A percentile compares a stretch with the other conserved stretches of the same genome.
These are phyloP conservation scores for Saturnispora halmiae DNA, from an alignment of 805 yeast genomes.

Conservation along the genomic window DNA sequence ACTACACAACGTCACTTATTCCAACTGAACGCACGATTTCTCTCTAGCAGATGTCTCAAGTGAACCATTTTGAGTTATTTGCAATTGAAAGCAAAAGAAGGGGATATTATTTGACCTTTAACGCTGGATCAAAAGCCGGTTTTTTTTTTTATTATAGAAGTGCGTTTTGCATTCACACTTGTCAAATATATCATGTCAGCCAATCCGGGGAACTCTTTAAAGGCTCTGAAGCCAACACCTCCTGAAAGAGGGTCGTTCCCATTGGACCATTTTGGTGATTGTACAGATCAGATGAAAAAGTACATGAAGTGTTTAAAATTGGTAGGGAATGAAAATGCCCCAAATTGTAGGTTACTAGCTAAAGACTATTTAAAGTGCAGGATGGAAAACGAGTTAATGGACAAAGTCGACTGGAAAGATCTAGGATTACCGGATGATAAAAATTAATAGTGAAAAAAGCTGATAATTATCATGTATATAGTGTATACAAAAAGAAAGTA, in stretches of 20 bases:
- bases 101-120: too few relatives aligned
- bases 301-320: conserved; percentile 72
- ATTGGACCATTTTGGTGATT: conserved; percentile 79
- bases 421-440: conserved; percentile 30
- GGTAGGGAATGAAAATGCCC: conserved; percentile 76
- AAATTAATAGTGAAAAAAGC: too few relatives aligned
- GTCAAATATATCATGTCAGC: conserved; percentile 29
- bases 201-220: conserved; percentile 38
- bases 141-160: too few relatives aligned
- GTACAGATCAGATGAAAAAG: conserved; percentile 62
- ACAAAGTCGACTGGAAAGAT: conserved; percentile 29
- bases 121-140: not conserved
- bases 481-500: not conserved
- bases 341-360: conserved; percentile 82
- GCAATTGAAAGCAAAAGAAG: too few relatives aligned
- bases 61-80: too few relatives aligned
- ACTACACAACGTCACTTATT: too few relatives aligned
- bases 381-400: conserved; percentile 59
- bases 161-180: too few relatives aligned
- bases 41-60: too few relatives aligned
- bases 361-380: conserved; percentile 76
- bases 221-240: conserved; percentile 69
- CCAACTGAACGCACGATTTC: too few relatives aligned
- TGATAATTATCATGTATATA: not conserved
- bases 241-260: conserved; percentile 98